These are phyloP conservation scores for Malus hybrid DNA, from an alignment of 331 rosid genomes.

Conservation along the genomic window DNA sequence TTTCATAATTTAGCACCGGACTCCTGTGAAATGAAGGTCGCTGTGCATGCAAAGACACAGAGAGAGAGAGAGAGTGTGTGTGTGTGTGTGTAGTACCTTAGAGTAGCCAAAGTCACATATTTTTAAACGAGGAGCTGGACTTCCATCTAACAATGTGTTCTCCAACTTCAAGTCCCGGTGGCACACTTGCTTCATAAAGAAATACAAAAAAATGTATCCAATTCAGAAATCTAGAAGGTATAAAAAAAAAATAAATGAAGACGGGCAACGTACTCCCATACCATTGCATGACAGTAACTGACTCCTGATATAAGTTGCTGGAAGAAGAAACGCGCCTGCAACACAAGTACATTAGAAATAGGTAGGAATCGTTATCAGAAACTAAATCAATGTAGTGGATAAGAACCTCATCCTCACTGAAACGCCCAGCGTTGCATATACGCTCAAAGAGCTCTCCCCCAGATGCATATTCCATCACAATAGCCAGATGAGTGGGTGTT, in stretches of 20 bases:
- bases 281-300: constrained; percentile 92
- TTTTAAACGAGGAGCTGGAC: constrained; percentile 84
- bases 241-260: background rate
- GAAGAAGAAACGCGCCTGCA: constrained; percentile 94
- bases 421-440: constrained; percentile 94
- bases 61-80: background rate
- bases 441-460: constrained; percentile 96
- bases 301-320: constrained; percentile 96
- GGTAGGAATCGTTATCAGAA: constrained; percentile 7
- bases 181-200: constrained; percentile 69
- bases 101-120: constrained; percentile 97
- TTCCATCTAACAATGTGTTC: constrained; percentile 93
- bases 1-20: background rate
- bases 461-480: constrained; percentile 95
- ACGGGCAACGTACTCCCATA: constrained; percentile 7
- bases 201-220: constrained; percentile 16
- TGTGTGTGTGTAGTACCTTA: constrained; percentile 38
- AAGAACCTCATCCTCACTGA: constrained; percentile 91
- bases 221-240: background rate
- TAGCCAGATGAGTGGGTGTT: constrained; percentile 64
- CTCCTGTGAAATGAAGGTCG: background rate
- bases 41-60: background rate
- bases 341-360: constrained; percentile 16
- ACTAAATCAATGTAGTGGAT: background rate
- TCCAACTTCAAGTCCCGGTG: constrained; percentile 95